These are phyloP conservation scores for Trichomonas vaginalis DNA, from an alignment of 208 protist species.

Conservation along the genomic window DNA sequence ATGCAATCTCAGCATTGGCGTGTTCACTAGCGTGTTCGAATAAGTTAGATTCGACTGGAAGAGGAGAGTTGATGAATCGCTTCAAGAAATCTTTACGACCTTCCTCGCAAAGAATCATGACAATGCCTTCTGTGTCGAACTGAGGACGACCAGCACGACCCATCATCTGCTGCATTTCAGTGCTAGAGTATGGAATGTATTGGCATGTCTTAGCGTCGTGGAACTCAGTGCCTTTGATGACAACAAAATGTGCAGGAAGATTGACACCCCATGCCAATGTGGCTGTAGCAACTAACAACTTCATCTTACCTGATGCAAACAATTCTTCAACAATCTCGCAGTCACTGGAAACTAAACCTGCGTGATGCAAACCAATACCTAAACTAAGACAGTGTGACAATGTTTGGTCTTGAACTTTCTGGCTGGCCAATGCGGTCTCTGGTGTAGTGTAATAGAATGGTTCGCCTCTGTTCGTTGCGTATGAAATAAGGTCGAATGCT, in stretches of 20 bases:
- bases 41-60: slow-evolving; percentile 93
- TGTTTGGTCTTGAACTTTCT: slow-evolving; percentile 24
- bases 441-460: background rate
- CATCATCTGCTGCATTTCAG: slow-evolving; percentile 98
- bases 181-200: slow-evolving; percentile 96
- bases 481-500: slow-evolving; percentile 12
- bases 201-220: slow-evolving; percentile 79
- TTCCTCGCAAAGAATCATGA: slow-evolving; percentile 84
- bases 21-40: slow-evolving; percentile 80
- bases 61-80: slow-evolving; percentile 64
- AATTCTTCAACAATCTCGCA: slow-evolving; percentile 44
- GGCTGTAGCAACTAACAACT: slow-evolving; percentile 82
- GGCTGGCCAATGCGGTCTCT: background rate
- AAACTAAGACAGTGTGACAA: slow-evolving; percentile 78
- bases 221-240: slow-evolving; percentile 99
- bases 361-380: slow-evolving; percentile 97
- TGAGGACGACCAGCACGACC: slow-evolving; percentile 86
- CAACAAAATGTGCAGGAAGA: slow-evolving; percentile 95
- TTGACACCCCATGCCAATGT: slow-evolving; percentile 99
- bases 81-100: slow-evolving; percentile 97
- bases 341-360: slow-evolving; percentile 60
- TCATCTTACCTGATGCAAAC: background rate
- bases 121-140: slow-evolving; percentile 39
- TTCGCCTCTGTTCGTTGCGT: background rate
- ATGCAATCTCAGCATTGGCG: slow-evolving; percentile 93